A percentile compares a stretch with the other conserved stretches of the same genome.
Conservation (phyloP, 768 basidiomycete genomes). For the Mycena haematopus region DNA sequence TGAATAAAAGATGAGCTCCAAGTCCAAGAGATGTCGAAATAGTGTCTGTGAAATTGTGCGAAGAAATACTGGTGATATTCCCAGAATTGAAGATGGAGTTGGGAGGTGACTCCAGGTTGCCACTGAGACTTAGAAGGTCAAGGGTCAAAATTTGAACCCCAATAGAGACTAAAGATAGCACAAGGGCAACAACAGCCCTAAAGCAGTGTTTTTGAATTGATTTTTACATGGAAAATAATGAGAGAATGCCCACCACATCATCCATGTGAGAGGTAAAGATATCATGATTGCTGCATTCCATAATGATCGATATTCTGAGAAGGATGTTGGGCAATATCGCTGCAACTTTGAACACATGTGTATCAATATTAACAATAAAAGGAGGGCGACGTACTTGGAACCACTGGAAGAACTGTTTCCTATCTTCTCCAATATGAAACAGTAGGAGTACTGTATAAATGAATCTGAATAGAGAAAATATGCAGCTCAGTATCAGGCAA, state of each 20-base stretch:
- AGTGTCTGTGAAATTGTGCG: too few relatives aligned
- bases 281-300: neutral
- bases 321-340: neutral
- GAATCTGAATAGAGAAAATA: neutral
- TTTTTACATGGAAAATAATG: too few relatives aligned
- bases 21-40: too few relatives aligned
- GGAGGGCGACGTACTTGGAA: neutral
- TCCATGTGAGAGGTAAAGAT: neutral
- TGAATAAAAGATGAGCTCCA: too few relatives aligned
- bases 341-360: neutral
- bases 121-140: neutral
- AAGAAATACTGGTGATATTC: too few relatives aligned
- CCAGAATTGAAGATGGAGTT: too few relatives aligned
- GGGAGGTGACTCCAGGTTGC: too few relatives aligned
- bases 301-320: neutral
- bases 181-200: neutral
- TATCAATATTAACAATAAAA: neutral
- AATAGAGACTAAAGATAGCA: neutral
- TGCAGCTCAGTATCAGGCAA: neutral
- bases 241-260: neutral
- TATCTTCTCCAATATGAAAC: conserved; percentile 1
- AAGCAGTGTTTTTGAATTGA: neutral
- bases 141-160: neutral
- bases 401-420: neutral
- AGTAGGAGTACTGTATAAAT: neutral